phyloP scores from a whole-genome alignment of 441 rosid genomes.

The Gossypium davidsonii region DNA sequence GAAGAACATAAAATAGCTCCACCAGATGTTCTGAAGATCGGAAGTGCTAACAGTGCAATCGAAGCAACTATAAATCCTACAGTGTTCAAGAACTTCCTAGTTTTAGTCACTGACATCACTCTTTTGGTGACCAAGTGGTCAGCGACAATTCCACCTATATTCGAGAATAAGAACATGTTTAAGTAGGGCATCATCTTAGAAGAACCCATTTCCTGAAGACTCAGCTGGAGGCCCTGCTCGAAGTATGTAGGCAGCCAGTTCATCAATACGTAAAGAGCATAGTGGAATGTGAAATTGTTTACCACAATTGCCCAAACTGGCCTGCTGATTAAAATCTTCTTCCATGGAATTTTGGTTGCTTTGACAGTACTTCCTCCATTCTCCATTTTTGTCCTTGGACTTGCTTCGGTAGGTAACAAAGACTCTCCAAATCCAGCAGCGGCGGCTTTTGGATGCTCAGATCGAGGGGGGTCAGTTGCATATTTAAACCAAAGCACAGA shows the following conservation, averaged over 20 bases:
- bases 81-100: constrained; percentile 74
- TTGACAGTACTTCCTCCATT: constrained; percentile 40
- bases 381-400: constrained; percentile 49
- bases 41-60: constrained; percentile 65
- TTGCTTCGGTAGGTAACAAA: constrained; percentile 52
- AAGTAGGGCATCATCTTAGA: constrained; percentile 95
- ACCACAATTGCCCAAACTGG: constrained; percentile 90
- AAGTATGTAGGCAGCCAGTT: constrained; percentile 93
- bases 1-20: constrained; percentile 87
- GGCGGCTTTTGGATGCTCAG: constrained; percentile 79
- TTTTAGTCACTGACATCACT: constrained; percentile 65
- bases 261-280: constrained; percentile 87
- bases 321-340: constrained; percentile 53
- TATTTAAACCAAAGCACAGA: constrained; percentile 75
- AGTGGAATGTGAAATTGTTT: constrained; percentile 89
- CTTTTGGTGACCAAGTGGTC: constrained; percentile 76
- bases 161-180: constrained; percentile 89
- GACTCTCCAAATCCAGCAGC: constrained; percentile 84
- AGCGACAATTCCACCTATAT: constrained; percentile 77
- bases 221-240: constrained; percentile 78
- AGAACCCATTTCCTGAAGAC: constrained; percentile 92
- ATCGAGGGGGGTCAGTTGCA: constrained; percentile 81
- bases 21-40: constrained; percentile 58
- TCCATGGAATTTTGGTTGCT: constrained; percentile 75
- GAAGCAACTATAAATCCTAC: constrained; percentile 74